Evolutionary conservation across 2,329 filamentous ascomycete genomes (phyloP), one percentile per base, ranked within the genome.

Genomic region (Tolypocladium nubicola): DNA sequence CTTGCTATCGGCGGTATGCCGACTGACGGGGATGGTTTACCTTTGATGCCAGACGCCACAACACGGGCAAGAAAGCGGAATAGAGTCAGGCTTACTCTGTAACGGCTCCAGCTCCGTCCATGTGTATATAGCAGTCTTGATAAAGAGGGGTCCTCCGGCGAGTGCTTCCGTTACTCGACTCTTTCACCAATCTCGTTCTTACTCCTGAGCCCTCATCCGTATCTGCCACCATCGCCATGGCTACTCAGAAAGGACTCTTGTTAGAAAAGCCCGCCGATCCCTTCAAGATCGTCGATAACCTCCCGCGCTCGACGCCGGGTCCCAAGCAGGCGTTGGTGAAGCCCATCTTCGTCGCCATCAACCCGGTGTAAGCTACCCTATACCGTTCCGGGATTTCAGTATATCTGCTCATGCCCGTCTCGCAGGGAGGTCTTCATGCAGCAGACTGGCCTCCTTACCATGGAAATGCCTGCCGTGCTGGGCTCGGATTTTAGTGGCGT

Each of bases 401-500:
- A 5, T 21, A 10, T 14, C 30, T 35, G 19, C 47, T 52, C 19
- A 52, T 52, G 30, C 30, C 13, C 19, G 47, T 21, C 16, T 37
- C 30, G 19, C 33, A 70, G 65, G 2, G 73, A 75, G 11, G 58
- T 60, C 0, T 62, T 72, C 49, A 72, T 73, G 63, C 68, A 68
- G 45, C 59, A 64, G 3, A 65, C 64, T 0, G 73, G 72, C 11
- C 41, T 68, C 0, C 62, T 75, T 3, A 59, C 74, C 11, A 61
- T 55, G 0, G 60, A 63, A 7, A 73, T 67, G 65, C 73, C 73
- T 1, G 70, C 70, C 2, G 65, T 75, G 16, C 61, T 74, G 0
- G 72, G 73, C 16, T 73, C 70, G 50, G 73, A 75, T 52, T 70
- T 65, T 11, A 66, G 64, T 2, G 73, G 70, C 8, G 54, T 68